These are phyloP conservation scores for Salvia rosmarinus DNA, from an alignment of 257 asterid species.

Conservation along the genomic window DNA sequence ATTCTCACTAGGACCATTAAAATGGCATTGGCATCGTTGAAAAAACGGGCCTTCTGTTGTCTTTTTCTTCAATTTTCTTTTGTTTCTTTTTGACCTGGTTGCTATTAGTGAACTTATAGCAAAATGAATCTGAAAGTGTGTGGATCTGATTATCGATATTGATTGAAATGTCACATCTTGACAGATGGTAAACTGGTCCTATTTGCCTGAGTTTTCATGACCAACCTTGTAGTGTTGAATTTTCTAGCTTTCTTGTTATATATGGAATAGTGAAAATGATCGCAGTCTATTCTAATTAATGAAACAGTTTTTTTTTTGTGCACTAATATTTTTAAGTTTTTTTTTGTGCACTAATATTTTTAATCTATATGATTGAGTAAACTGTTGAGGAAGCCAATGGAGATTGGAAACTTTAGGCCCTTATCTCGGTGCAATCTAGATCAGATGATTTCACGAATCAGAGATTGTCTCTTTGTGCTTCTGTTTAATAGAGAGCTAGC, in stretches of 20 bases:
- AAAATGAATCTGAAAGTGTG: constrained; percentile 4
- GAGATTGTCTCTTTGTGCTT: neutral
- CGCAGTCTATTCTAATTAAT: neutral
- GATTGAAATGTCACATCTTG: neutral
- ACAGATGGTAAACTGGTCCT: constrained; percentile 20
- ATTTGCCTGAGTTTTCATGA: neutral
- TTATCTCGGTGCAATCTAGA: neutral
- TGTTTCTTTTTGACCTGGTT: neutral
- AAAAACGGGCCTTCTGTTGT: neutral
- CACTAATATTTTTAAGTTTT: neutral
- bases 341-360: constrained; percentile 7
- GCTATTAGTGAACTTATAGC: neutral
- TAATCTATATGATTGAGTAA: constrained; percentile 5
- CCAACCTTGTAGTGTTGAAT: neutral
- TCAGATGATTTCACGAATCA: neutral
- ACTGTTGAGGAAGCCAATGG: constrained; percentile 20
- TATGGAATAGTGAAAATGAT: constrained; percentile 7
- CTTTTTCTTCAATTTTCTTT: neutral
- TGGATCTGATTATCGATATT: constrained; percentile 9
- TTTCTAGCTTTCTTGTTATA: neutral
- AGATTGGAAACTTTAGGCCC: neutral
- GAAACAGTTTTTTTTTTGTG: neutral
- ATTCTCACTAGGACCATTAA: constrained; percentile 3
- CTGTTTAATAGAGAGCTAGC: neutral
- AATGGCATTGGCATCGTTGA: neutral